Base-by-base conservation (phyloP, 768 basidiomycete species). In the Mycena pura region DNA sequence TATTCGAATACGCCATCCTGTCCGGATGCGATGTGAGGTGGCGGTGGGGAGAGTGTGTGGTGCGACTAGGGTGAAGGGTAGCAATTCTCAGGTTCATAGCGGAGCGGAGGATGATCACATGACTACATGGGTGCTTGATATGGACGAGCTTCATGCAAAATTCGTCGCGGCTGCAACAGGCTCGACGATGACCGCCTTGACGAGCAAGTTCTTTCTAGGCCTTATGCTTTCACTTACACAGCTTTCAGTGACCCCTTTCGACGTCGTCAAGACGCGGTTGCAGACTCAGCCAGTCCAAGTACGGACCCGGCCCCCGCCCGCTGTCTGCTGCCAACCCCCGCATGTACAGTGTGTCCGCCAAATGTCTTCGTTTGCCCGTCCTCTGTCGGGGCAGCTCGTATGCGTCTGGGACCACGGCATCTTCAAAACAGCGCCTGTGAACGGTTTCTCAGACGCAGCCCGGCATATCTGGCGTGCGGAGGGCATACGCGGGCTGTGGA, bases 191-290 rank as follows among this genome's bases (percentile, higher is more conserved):
- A 95, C 93, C 13, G 91, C 91, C 5, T 76, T 95, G 34, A 93
- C 93, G 7, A 95, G 93, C 92, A 70, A 36, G 86, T 77, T 5
- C 21, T 44, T 25, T 17, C 27, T 50, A n/a, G n/a, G n/a, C n/a
- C 19, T 25, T 17, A 49, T 31, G 21, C 6, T 6, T 14, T 10
- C 11, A 41, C 55, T 67, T 31, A 60, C 66, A 34, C n/a, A 39
- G 52, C 29, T 57, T 57, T 10, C 72, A 99, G 96, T 99, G 97
- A 99, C 96, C 3, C 97, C 97, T 3, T 99, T 99, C 74, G 97
- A 99, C 76, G 95, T 99, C 54, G 84, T 99, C 67, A 99, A 99
- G 75, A 99, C 96, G 13, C 87, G 97, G 27, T 79, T 99, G 17
- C 97, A 99, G 74, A 99, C 97, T 0, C 95, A 92, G 72, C 89